phyloP scores from a whole-genome alignment of 2,329 filamentous ascomycete species.

The Ophiostoma sp. region DNA sequence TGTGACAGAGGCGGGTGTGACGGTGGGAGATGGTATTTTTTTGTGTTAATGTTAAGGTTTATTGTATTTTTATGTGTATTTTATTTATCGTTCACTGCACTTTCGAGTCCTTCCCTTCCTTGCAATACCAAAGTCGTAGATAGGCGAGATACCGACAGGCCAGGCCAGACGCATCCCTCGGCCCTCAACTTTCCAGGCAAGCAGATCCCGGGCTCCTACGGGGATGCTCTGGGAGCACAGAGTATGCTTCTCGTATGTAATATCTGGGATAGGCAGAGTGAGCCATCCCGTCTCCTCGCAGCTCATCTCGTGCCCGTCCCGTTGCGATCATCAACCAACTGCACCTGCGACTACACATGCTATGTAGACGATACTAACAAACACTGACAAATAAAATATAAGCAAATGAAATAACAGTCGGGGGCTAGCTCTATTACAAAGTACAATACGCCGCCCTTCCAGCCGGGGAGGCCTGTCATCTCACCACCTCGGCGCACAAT shows the following conservation, averaged over 20 bases:
- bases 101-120: no score
- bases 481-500: slow-evolving; percentile 8
- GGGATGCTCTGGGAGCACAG: no score
- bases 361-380: no score
- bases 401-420: not conserved
- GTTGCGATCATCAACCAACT: no score
- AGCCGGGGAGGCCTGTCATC: not conserved
- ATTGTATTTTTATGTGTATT: not conserved
- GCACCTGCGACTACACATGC: no score
- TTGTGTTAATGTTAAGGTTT: not conserved
- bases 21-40: not conserved
- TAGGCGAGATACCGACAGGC: slow-evolving; percentile 10
- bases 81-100: not conserved
- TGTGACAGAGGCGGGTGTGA: not conserved
- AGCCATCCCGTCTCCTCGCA: no score
- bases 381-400: not conserved
- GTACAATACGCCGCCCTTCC: not conserved
- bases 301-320: no score
- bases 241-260: no score
- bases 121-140: not conserved
- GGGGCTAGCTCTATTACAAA: not conserved
- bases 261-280: no score
- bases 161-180: slow-evolving; percentile 6
- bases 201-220: not conserved
- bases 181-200: slow-evolving; percentile 1